These are phyloP conservation scores for Fragilaria crotonensis DNA, from an alignment of 108 stramenopile genomes.

Conservation along the genomic window DNA sequence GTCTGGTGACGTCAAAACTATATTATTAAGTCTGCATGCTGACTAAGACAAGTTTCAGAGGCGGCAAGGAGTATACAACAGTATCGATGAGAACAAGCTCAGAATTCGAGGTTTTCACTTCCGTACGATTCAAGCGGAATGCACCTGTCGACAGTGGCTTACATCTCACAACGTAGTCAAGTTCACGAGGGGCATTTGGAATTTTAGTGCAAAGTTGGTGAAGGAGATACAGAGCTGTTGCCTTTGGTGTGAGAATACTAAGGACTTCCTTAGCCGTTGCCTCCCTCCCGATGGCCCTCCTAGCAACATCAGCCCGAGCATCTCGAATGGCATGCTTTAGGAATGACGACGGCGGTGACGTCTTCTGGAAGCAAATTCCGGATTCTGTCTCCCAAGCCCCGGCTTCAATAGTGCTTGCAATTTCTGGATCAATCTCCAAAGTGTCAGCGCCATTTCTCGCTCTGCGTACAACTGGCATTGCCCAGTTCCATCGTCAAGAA, in stretches of 20 bases:
- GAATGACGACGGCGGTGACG: conserved; percentile 37
- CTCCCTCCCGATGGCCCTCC: conserved; percentile 11
- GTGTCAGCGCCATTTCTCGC: conserved; percentile 59
- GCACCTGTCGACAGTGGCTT: conserved; percentile 45
- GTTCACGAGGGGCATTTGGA: conserved; percentile 13
- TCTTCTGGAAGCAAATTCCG: conserved; percentile 42
- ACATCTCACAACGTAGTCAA: conserved; percentile 63
- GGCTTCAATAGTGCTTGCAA: conserved; percentile 39
- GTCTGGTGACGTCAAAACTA: no score
- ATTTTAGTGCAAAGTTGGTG: conserved; percentile 56
- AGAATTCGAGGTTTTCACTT: not conserved
- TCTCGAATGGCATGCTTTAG: conserved; percentile 31
- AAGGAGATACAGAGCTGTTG: conserved; percentile 56
- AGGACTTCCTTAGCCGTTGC: conserved; percentile 5
- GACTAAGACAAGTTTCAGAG: not conserved
- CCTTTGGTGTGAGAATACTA: conserved; percentile 23
- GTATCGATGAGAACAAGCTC: not conserved
- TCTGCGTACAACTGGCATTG: conserved; percentile 80
- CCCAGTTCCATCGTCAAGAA: conserved; percentile 79
- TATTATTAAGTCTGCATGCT: no score
- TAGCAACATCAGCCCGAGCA: conserved; percentile 5
- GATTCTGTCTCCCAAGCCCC: conserved; percentile 47
- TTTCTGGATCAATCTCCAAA: conserved; percentile 34
- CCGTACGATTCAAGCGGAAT: not conserved
- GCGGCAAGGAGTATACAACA: not conserved